Conservation (phyloP, 768 basidiomycete genomes). For the Guyanaporus albipodus region DNA sequence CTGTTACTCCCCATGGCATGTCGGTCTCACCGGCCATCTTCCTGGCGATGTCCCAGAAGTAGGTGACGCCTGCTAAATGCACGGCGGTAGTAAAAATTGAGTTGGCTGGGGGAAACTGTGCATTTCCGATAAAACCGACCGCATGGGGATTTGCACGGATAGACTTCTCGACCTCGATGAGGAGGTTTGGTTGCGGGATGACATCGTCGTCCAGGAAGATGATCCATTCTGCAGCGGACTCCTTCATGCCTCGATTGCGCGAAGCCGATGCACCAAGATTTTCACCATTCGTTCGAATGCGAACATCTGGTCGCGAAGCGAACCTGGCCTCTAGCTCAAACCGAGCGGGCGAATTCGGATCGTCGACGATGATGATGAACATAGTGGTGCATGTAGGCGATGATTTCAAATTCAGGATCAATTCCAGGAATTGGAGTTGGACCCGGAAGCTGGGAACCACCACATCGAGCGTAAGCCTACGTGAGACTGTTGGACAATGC, state of each 20-base stretch:
- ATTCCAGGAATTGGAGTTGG: slow-evolving; percentile 39
- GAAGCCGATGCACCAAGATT: slow-evolving; percentile 53
- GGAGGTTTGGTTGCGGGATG: slow-evolving; percentile 38
- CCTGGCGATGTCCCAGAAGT: slow-evolving; percentile 58
- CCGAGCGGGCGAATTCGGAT: slow-evolving; percentile 43
- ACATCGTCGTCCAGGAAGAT: slow-evolving; percentile 63
- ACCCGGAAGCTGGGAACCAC: slow-evolving; percentile 57
- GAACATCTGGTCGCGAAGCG: slow-evolving; percentile 44
- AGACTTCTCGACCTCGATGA: slow-evolving; percentile 42
- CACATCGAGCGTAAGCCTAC: slow-evolving; percentile 49
- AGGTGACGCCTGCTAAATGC: slow-evolving; percentile 53
- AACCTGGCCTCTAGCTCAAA: slow-evolving; percentile 39
- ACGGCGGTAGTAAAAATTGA: slow-evolving; percentile 50
- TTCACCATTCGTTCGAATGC: slow-evolving; percentile 45
- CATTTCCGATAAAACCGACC: slow-evolving; percentile 53
- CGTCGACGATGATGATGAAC: slow-evolving; percentile 57
- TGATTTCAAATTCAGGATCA: slow-evolving; percentile 42
- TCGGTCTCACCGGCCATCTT: slow-evolving; percentile 41
- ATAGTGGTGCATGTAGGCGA: slow-evolving; percentile 44
- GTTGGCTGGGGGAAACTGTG: slow-evolving; percentile 45
- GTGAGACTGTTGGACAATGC: slow-evolving; percentile 20
- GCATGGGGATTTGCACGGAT: slow-evolving; percentile 46
- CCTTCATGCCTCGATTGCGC: slow-evolving; percentile 50
- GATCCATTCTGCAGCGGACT: slow-evolving; percentile 56
- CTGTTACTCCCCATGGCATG: slow-evolving; percentile 62